Evolutionary conservation across 345 rosid genomes (phyloP).

Genomic region (Eucalyptus virginea): DNA sequence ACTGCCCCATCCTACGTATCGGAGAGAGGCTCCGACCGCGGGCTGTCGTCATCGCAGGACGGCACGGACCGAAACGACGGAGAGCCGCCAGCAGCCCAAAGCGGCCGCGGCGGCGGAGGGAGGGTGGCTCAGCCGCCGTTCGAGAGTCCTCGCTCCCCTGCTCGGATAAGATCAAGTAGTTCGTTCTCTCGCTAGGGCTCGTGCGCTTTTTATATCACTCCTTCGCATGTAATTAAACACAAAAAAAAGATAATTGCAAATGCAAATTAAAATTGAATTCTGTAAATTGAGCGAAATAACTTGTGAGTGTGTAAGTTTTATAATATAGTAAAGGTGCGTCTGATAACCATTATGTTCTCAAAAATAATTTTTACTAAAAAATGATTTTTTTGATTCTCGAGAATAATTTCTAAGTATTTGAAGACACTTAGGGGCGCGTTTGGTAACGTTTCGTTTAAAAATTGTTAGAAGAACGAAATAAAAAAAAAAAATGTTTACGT

Average conservation of each 20-base stretch:
- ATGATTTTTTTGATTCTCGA: fast-evolving
- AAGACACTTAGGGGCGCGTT: too few species aligned
- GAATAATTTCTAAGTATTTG: fast-evolving
- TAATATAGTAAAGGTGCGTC: fast-evolving
- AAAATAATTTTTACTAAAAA: too few species aligned
- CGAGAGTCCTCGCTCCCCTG: slow-evolving; percentile 3
- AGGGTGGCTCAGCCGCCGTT: slow-evolving; percentile 14
- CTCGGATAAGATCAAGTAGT: slow-evolving; percentile 95
- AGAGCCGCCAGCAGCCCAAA: slow-evolving; percentile 43
- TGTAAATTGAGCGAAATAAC: background rate
- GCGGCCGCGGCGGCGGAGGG: background rate
- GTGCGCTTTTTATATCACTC: background rate
- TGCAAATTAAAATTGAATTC: background rate
- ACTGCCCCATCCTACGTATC: slow-evolving; percentile 12
- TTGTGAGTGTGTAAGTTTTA: background rate
- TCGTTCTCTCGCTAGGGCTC: background rate
- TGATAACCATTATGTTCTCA: fast-evolving
- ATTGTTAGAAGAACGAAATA: too few species aligned
- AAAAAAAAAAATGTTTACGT: too few species aligned
- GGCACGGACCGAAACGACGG: background rate
- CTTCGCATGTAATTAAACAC: background rate
- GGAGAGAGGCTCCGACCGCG: slow-evolving; percentile 47
- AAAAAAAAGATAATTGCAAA: background rate
- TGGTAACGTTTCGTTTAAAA: too few species aligned
- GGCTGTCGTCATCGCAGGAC: slow-evolving; percentile 75